phyloP scores from a whole-genome alignment of 2,329 filamentous ascomycete genomes.

The Sporothrix euskadiensis region DNA sequence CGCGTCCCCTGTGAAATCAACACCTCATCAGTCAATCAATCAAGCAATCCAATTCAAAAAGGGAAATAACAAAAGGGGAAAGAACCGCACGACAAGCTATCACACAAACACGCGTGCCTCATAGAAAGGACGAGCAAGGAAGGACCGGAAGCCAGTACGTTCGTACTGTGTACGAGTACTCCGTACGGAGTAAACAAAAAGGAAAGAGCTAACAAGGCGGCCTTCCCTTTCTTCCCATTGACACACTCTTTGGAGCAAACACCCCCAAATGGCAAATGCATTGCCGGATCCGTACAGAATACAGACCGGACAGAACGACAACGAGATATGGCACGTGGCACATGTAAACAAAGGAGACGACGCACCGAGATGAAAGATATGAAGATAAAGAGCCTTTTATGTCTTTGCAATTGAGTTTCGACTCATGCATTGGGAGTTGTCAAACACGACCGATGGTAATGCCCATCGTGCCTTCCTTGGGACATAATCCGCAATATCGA shows the following conservation, averaged over 20 bases:
- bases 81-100: neutral
- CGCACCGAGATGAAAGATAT: neutral
- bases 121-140: neutral
- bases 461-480: neutral
- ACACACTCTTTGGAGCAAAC: neutral
- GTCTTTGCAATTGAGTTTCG: neutral
- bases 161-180: too few species aligned
- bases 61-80: neutral
- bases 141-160: neutral
- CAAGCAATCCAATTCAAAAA: conserved; percentile 10
- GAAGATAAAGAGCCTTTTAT: neutral
- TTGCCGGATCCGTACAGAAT: conserved; percentile 6
- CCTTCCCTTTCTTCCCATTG: conserved; percentile 14
- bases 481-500: neutral
- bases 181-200: neutral
- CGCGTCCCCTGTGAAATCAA: neutral
- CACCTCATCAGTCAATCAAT: too few species aligned
- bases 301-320: neutral
- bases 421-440: neutral
- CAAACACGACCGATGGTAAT: neutral
- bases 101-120: neutral
- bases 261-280: neutral
- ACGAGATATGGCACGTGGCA: conserved; percentile 1
- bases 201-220: neutral
- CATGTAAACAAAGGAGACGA: neutral